Evolutionary conservation across 495 filamentous ascomycete species (phyloP).

Genomic region (Xanthoparmelia taractica): DNA sequence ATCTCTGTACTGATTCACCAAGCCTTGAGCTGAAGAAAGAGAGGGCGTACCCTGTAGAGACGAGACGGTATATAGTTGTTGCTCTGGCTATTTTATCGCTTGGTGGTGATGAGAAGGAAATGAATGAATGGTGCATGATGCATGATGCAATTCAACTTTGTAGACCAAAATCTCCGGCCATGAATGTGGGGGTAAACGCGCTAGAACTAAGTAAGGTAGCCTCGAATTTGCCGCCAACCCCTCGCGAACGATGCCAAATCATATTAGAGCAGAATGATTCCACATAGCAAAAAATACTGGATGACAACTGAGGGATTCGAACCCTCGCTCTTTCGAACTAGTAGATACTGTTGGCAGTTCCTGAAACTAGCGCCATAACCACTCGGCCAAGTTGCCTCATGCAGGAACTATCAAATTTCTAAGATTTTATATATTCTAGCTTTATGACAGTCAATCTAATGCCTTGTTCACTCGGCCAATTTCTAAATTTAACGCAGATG

Average conservation of each 20-base stretch:
- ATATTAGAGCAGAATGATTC: not conserved
- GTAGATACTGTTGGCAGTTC: constrained; percentile 20
- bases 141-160: constrained; percentile 2
- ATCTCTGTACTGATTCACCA: not conserved
- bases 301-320: constrained; percentile 31
- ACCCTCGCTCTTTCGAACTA: constrained; percentile 33
- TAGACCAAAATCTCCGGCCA: not conserved
- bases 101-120: too few species aligned
- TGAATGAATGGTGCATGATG: too few species aligned
- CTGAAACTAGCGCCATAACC: constrained; percentile 33
- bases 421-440: too few species aligned
- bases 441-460: too few species aligned
- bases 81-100: not conserved
- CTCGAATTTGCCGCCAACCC: not conserved
- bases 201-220: too few species aligned
- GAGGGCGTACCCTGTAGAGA: not conserved
- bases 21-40: not conserved
- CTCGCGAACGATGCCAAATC: too few species aligned
- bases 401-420: not conserved
- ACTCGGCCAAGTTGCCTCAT: constrained; percentile 19
- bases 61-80: not conserved
- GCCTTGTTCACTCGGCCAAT: too few species aligned
- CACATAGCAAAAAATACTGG: not conserved
- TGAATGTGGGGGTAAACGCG: not conserved
- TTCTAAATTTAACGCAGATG: too few species aligned